These are phyloP conservation scores for Pterula multifida DNA, from an alignment of 1,284 basidiomycete species.

Conservation along the genomic window DNA sequence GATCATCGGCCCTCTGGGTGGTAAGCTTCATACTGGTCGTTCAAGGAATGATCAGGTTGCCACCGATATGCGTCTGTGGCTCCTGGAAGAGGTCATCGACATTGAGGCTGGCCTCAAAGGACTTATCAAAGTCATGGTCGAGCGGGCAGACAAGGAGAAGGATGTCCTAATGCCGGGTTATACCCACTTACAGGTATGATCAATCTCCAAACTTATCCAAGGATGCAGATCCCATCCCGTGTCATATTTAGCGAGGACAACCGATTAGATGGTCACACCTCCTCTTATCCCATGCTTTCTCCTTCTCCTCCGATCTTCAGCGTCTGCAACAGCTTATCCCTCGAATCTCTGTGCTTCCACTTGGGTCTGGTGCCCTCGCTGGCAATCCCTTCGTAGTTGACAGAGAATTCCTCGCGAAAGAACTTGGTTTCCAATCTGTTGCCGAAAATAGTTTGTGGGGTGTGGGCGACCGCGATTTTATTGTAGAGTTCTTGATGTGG, in stretches of 20 bases:
- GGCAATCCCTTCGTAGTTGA: conserved; percentile 94
- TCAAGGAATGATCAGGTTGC: conserved; percentile 97
- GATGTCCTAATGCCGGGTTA: conserved; percentile 91
- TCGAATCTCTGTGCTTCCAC: conserved; percentile 84
- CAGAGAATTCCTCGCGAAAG: conserved; percentile 76
- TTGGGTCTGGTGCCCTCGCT: conserved; percentile 90
- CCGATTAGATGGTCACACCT: conserved; percentile 98
- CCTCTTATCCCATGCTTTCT: conserved; percentile 89
- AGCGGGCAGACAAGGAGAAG: conserved; percentile 86
- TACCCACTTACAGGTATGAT: conserved; percentile 83
- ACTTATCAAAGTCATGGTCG: conserved; percentile 80
- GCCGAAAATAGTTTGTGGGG: conserved; percentile 93
- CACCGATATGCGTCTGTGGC: conserved; percentile 95
- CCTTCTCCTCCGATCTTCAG: conserved; percentile 80
- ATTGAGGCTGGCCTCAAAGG: conserved; percentile 68
- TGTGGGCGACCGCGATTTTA: conserved; percentile 94
- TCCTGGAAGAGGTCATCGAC: conserved; percentile 69
- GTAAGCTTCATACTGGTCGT: conserved; percentile 92
- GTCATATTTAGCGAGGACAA: conserved; percentile 67
- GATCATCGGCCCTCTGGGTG: conserved; percentile 82
- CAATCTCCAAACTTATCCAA: not conserved
- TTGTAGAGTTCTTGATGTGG: conserved; percentile 97
- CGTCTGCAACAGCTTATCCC: conserved; percentile 79
- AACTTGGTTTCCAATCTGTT: conserved; percentile 76
- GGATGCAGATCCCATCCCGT: not conserved